These are phyloP conservation scores for Solanum hybrid DNA, from an alignment of 305 asterid genomes.

Conservation along the genomic window DNA sequence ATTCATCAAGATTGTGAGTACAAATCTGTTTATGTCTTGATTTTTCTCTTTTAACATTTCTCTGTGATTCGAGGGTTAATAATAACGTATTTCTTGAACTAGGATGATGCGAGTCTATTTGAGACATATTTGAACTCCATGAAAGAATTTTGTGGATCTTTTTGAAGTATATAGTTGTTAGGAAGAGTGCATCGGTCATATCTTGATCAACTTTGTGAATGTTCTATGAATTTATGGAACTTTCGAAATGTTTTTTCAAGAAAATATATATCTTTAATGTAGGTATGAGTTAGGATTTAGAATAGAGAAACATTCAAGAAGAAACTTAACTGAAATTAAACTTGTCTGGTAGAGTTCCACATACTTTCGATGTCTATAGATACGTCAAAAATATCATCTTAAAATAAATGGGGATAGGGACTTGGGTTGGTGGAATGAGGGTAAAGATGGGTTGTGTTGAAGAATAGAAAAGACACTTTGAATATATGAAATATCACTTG, in stretches of 20 bases:
- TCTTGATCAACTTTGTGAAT: not conserved
- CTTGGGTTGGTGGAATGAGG: not conserved
- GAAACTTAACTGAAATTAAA: no score
- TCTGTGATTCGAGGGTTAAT: not conserved
- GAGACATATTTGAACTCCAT: not conserved
- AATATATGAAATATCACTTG: no score
- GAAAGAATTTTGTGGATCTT: not conserved
- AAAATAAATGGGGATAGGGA: no score
- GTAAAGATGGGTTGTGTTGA: rapidly evolving
- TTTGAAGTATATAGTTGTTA: not conserved
- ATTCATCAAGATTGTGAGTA: not conserved
- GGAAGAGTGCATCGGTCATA: not conserved
- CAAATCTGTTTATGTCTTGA: not conserved
- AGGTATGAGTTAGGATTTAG: not conserved
- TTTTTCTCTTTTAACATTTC: not conserved
- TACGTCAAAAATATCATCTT: no score
- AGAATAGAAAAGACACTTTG: not conserved
- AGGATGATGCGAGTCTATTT: not conserved
- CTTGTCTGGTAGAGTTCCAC: not conserved
- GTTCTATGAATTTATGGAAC: not conserved
- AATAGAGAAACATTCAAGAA: no score
- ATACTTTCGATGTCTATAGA: no score
- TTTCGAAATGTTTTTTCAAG: not conserved
- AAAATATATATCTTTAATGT: rapidly evolving
- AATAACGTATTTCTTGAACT: not conserved